phyloP scores from a whole-genome alignment of 805 yeast genomes.

The Henningerozyma blattae region DNA sequence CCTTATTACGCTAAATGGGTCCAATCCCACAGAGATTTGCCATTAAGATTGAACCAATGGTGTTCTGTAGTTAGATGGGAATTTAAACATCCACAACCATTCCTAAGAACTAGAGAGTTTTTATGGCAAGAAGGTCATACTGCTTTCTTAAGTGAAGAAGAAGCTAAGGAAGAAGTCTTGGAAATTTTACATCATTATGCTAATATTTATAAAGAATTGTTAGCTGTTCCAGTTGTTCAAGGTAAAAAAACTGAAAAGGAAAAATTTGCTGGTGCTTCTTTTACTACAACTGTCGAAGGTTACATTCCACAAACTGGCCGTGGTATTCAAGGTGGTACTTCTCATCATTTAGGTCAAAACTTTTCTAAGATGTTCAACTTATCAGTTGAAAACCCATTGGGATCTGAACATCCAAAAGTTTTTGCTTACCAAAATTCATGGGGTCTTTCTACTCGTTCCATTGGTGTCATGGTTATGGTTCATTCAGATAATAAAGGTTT shows the following conservation, averaged over 20 bases:
- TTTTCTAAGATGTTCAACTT: slow-evolving; percentile 98
- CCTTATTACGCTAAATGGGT: slow-evolving; percentile 99
- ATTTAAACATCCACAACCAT: slow-evolving; percentile 99
- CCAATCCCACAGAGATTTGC: slow-evolving; percentile 95
- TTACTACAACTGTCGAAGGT: slow-evolving; percentile 93
- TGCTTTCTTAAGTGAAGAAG: slow-evolving; percentile 77
- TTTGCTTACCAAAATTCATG: slow-evolving; percentile 95
- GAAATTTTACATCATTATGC: slow-evolving; percentile 81
- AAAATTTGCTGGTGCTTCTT: slow-evolving; percentile 95
- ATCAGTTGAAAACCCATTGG: slow-evolving; percentile 90
- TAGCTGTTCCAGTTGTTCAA: slow-evolving; percentile 94
- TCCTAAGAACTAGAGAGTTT: slow-evolving; percentile 96
- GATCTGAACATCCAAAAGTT: slow-evolving; percentile 74
- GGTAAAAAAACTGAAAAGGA: slow-evolving; percentile 96
- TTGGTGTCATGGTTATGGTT: slow-evolving; percentile 99
- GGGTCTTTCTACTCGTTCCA: slow-evolving; percentile 97
- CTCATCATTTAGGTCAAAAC: slow-evolving; percentile 95
- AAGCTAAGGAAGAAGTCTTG: slow-evolving; percentile 72
- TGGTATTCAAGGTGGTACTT: slow-evolving; percentile 99
- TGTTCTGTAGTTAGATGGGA: slow-evolving; percentile 99
- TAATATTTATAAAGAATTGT: slow-evolving; percentile 73
- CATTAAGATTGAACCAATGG: slow-evolving; percentile 96
- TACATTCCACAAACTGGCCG: slow-evolving; percentile 97
- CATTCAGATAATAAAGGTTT: slow-evolving; percentile 98
- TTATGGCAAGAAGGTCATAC: slow-evolving; percentile 99